phyloP scores from a whole-genome alignment of 2,329 filamentous ascomycete species.

The Microdochium nivale region DNA sequence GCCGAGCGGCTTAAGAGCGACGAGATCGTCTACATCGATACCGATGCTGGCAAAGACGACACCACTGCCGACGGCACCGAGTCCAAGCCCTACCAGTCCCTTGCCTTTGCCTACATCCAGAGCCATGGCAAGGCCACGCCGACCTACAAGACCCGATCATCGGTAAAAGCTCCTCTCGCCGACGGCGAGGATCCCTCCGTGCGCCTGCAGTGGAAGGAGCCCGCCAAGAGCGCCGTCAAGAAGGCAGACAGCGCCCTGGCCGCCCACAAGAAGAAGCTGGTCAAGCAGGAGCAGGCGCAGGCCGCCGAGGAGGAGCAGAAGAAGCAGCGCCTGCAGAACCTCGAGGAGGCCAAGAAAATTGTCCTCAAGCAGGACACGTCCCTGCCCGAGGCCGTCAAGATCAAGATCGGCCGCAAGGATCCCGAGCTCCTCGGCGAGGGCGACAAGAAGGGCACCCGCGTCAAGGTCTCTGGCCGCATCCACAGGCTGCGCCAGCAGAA shows the following conservation, averaged over 20 bases:
- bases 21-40: constrained; percentile 65
- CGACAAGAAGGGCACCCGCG: constrained; percentile 58
- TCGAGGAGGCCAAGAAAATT: constrained; percentile 79
- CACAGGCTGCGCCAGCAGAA: constrained; percentile 77
- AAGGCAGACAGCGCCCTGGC: constrained; percentile 71
- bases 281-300: constrained; percentile 65
- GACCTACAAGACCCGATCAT: constrained; percentile 62
- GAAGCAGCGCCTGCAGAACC: constrained; percentile 55
- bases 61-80: constrained; percentile 59
- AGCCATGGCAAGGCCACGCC: constrained; percentile 48
- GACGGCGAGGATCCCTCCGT: constrained; percentile 55
- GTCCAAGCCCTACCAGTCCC: constrained; percentile 70
- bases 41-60: constrained; percentile 68
- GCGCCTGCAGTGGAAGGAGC: constrained; percentile 68
- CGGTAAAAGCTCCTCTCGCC: constrained; percentile 49
- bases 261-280: constrained; percentile 74
- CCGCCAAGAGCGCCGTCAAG: constrained; percentile 76
- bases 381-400: constrained; percentile 65
- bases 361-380: constrained; percentile 62
- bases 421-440: constrained; percentile 46
- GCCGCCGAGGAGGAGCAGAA: constrained; percentile 66
- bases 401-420: constrained; percentile 67
- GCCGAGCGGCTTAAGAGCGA: constrained; percentile 39
- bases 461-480: constrained; percentile 74
- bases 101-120: constrained; percentile 69